Evolutionary conservation across 148 eudicot genomes (phyloP), one percentile per base, ranked within the genome.

Genomic region (Dianthus caryophyllus): DNA sequence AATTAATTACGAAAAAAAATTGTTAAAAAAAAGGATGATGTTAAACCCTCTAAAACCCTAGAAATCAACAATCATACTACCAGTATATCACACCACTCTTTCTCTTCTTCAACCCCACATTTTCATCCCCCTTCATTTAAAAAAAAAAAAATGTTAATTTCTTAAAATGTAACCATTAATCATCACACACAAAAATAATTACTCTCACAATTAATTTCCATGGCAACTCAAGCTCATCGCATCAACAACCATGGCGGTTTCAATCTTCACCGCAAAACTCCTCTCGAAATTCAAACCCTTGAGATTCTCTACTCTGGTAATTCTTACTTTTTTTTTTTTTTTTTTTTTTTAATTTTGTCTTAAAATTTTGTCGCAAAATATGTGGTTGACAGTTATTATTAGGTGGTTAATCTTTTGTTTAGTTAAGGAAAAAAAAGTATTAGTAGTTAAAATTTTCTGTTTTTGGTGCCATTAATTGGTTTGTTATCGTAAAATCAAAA

Each of bases 211-310:
- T 24, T 22, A 65, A 27, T 36, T 56, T 50, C 22, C 20, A 79
- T 79, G 82, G 78, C 73, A 4, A 57, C 70, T 75, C 78, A 56
- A 17, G n/a, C 36, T 20, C 67, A 51, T 58, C 69, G 13, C 57
- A 20, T 12, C 52, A 5, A 43, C 17, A 26, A 43, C 13, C 18
- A 66, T 66, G 66, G 57, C 54, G 46, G 47, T 33, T 48, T 41
- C 11, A 33, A 47, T 77, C 70, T 81, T 58, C 74, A 54, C 31
- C 52, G 71, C 31, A 81, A 81, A 59, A 81, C 79, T 20, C 79
- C 84, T 52, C 81, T 77, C 52, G 79, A 81, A 64, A 64, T 81
- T 65, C 81, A 77, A 30, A 75, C 79, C 9, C 78, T 81, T 2
- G 79, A 81, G 75, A 48, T 68, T 75, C 75, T 81, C 36, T 81